Conservation (phyloP, 208 protist genomes). For the Leishmania tropica region DNA sequence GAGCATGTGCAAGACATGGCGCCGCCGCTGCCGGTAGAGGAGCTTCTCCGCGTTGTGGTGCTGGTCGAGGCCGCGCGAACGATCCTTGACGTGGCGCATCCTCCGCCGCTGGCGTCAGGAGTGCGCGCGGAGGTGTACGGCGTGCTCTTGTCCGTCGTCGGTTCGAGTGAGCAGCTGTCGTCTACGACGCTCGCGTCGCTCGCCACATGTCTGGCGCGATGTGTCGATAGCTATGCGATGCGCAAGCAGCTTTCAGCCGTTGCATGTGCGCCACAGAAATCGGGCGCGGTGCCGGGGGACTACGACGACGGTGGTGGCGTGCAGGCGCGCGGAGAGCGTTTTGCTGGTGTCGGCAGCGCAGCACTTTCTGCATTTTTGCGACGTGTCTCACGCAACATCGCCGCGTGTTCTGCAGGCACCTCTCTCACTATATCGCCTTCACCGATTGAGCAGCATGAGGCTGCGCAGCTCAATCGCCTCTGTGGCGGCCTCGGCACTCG, state of each 20-base stretch:
- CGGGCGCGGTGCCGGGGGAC: not conserved
- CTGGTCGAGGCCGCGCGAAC: constrained; percentile 39
- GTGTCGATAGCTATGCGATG: constrained; percentile 44
- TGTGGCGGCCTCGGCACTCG: constrained; percentile 23
- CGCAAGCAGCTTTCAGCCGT: constrained; percentile 20
- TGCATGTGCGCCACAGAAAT: not conserved
- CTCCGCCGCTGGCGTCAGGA: constrained; percentile 10
- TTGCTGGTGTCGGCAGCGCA: not conserved
- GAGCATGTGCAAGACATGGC: constrained; percentile 44
- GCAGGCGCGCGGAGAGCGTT: not conserved
- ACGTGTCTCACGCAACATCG: not conserved
- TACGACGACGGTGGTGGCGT: not conserved
- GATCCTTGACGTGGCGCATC: constrained; percentile 34
- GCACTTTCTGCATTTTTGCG: constrained; percentile 1
- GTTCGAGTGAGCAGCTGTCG: constrained; percentile 57
- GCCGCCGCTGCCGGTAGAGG: constrained; percentile 27
- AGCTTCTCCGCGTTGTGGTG: constrained; percentile 35
- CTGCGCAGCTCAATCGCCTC: constrained; percentile 9
- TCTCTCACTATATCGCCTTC: constrained; percentile 3
- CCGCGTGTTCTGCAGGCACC: not conserved
- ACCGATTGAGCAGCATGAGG: constrained; percentile 10
- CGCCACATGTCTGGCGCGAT: constrained; percentile 46
- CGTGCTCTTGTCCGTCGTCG: constrained; percentile 48
- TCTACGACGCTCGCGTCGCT: constrained; percentile 42
- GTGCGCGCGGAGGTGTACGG: constrained; percentile 40